phyloP scores from a whole-genome alignment of 495 filamentous ascomycete species.

The Penicillium psychrofluorescens region DNA sequence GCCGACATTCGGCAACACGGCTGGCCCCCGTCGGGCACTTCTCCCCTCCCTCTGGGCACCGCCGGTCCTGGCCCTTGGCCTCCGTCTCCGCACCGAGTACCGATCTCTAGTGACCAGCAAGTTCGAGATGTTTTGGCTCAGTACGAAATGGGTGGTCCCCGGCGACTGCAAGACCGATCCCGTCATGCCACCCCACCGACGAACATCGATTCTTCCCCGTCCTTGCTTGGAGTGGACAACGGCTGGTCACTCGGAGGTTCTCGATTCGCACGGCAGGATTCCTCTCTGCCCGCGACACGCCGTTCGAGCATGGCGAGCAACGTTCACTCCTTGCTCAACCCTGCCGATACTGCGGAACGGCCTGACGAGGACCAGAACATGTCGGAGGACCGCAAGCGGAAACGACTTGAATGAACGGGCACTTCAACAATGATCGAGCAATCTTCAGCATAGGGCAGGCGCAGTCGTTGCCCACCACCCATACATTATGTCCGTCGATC shows the following conservation, averaged over 20 bases:
- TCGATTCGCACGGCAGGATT: conserved; percentile 33
- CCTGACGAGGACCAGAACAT: conserved; percentile 62
- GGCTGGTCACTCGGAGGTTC: conserved; percentile 50
- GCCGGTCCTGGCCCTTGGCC: conserved; percentile 64
- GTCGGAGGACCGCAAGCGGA: conserved; percentile 70
- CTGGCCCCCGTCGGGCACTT: conserved; percentile 64
- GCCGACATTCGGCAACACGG: conserved; percentile 89
- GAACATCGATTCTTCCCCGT: conserved; percentile 41
- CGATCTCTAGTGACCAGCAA: conserved; percentile 65
- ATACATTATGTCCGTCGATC: no score
- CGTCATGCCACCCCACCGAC: conserved; percentile 67
- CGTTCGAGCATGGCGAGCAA: conserved; percentile 71
- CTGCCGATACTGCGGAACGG: conserved; percentile 66
- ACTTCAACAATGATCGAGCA: background rate
- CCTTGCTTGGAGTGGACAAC: conserved; percentile 44
- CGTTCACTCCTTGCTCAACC: conserved; percentile 76
- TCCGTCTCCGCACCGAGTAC: conserved; percentile 67
- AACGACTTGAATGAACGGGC: conserved; percentile 55
- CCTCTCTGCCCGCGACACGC: conserved; percentile 55
- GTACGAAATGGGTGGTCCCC: conserved; percentile 67
- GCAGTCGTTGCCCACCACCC: background rate
- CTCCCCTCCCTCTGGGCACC: conserved; percentile 50
- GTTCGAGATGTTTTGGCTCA: conserved; percentile 73
- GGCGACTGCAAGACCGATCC: conserved; percentile 48
- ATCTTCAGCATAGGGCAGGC: conserved; percentile 2